phyloP scores from a whole-genome alignment of 2,329 filamentous ascomycete species.

The Nannizziopsis barbatae region DNA sequence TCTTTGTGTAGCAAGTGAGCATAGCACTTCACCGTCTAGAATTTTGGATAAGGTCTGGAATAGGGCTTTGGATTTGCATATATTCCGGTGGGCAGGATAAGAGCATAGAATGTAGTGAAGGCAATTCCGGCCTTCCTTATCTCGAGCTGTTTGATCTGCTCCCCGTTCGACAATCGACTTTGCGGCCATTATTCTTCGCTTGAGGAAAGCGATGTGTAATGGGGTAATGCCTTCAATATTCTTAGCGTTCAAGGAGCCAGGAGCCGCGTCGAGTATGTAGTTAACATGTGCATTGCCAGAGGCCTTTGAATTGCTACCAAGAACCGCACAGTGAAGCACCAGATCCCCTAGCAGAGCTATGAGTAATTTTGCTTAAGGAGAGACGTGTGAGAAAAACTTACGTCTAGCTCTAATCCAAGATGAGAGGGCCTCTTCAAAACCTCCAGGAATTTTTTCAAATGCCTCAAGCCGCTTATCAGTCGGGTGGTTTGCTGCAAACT shows the following conservation, averaged over 20 bases:
- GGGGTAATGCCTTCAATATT: constrained; percentile 44
- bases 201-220: constrained; percentile 53
- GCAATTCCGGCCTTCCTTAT: constrained; percentile 53
- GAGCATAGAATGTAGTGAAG: constrained; percentile 47
- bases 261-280: constrained; percentile 51
- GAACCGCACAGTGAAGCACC: constrained; percentile 55
- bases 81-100: constrained; percentile 15
- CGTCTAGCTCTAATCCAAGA: constrained; percentile 40
- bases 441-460: constrained; percentile 48
- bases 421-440: constrained; percentile 52
- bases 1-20: constrained; percentile 12
- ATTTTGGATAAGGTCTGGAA: not conserved
- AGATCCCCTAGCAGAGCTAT: constrained; percentile 30
- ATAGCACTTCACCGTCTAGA: constrained; percentile 10
- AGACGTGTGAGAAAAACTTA: constrained; percentile 27
- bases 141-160: constrained; percentile 56
- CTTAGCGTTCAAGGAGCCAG: constrained; percentile 52
- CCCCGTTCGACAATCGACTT: constrained; percentile 55
- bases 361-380: not conserved
- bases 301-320: constrained; percentile 31
- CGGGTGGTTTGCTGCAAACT: constrained; percentile 54
- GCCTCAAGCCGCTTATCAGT: constrained; percentile 53
- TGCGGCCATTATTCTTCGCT: constrained; percentile 28
- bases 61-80: not conserved
- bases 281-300: constrained; percentile 1